Base-by-base conservation (phyloP, 2,329 filamentous ascomycete species). In the Aphanoascus verrucosus region DNA sequence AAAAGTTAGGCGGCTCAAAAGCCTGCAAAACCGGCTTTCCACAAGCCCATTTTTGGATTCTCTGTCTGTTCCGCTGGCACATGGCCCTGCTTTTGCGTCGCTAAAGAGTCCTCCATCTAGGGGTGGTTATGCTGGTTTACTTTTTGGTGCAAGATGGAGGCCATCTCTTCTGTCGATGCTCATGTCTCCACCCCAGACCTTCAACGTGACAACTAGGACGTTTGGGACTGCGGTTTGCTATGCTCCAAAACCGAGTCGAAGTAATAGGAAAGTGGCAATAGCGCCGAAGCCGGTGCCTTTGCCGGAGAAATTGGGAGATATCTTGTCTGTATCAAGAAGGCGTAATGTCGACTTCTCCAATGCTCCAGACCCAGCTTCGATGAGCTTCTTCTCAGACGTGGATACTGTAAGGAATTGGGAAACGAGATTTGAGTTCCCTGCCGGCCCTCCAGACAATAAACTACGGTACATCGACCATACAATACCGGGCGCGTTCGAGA, bases 151-250 rank as follows among this genome's bases (percentile, higher is more conserved):
- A 32, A 31, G n/a, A 38, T 52, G 50, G 50, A 52, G 31, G n/a
- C 50, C 50, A 20, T 45, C 41, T 2, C 15, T 52, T 20, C 43
- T 52, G n/a, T 44, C 35, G 45, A 68, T 70, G 60, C 52, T 73
- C 19, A 69, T 72, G 63, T 66, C 63, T 44, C 64, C 71, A 15
- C 57, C 56, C 12, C 69, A 72, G 46, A 52, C 55, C 1, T 76
- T 74, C 58, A 64, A 74, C 54, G 31, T 60, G 7, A 55, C 57
- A 2, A 72, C 61, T 32, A 73, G 74, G 3, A 77, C 74, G 0
- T 76, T 76, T 59, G 71, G 69, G 1, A 76, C 74, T 0, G 63
- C 44, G 11, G 32, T 48, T 12, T 49, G 12, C 9, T 49, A 49
- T 19, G 31, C 20, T 31, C 3, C 38, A 15, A 43, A 34, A 14